Evolutionary conservation across 345 rosid genomes (phyloP), one percentile per base, ranked within the genome.

Genomic region (Lepidium sativum): DNA sequence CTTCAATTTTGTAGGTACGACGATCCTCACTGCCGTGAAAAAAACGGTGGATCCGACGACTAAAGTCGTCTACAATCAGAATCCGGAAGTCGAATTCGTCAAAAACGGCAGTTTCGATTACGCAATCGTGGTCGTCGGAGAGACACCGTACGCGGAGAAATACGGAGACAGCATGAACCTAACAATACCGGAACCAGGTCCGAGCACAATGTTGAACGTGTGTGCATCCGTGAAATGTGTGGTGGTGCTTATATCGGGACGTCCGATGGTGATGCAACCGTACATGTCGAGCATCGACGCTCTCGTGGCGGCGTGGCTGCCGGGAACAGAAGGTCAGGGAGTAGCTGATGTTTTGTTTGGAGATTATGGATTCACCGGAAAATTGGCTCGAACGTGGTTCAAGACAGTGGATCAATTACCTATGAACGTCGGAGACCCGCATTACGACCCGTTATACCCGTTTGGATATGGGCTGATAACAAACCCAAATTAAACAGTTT

Each of bases 231-330:
- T 88, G 47, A 86, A 76, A 70, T 88, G 94, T 15, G 88, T 76
- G 33, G 91, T 82, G 34, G 63, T 88, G 15, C 40, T 88, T 23
- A 67, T 91, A 2, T 79, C 91, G 0, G 96, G 97, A 0, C 69
- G 94, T 32, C 97, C 96, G 16, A 60, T 91, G 18, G 82, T 78
- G 40, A 76, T 86, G n/a, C 74, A 83, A 58, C 97, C 91, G 1
- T 81, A 79, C 50, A 42, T 84, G 2, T 34, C 60, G 3, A 59
- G 31, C 12, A 77, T 91, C 0, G 85, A 83, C 20, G 91, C 84
- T 3, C 80, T 88, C 11, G 89, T 88, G 44, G 96, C 96, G 9
- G 94, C 96, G 1, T 88, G 97, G 96, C 76, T 88, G 15, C 96
- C 96, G 0, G 94, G 97, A 20, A 79, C 84, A 6, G 96, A 91